phyloP scores from a whole-genome alignment of 805 yeast genomes.

The Suhomyces sp. region DNA sequence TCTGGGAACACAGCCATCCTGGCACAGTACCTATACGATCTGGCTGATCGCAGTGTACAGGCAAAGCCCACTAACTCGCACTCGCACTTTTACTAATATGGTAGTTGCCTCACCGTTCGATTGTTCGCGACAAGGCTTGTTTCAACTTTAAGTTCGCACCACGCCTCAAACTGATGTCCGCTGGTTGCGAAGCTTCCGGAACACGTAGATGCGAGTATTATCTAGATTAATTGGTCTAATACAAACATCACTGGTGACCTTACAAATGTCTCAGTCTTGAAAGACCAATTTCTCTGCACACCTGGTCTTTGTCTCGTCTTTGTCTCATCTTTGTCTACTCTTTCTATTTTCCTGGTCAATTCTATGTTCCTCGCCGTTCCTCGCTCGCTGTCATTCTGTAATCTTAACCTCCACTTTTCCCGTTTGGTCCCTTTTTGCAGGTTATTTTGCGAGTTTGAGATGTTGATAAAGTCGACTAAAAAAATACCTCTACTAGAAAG shows the following conservation, averaged over 20 bases:
- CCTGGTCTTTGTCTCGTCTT: no score
- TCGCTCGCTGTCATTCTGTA: background rate
- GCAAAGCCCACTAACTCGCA: background rate
- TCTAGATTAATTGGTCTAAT: background rate
- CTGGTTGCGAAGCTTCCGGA: background rate
- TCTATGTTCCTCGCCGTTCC: background rate
- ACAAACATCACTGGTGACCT: background rate
- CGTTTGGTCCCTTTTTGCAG: slow-evolving; percentile 1
- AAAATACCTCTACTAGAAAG: background rate
- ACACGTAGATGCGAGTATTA: background rate
- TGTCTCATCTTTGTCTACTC: no score
- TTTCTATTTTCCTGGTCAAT: no score
- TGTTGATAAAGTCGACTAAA: slow-evolving; percentile 3
- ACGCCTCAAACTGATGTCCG: background rate
- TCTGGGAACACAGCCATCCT: no score
- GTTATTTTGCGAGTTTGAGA: slow-evolving; percentile 1
- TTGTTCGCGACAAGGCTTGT: background rate
- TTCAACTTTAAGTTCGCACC: background rate
- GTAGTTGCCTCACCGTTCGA: background rate
- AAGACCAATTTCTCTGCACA: background rate
- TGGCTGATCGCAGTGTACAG: background rate
- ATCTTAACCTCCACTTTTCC: background rate
- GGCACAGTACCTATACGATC: no score
- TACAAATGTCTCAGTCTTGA: background rate
- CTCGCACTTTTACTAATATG: background rate